These are phyloP conservation scores for Lobulomyces angularis DNA, from an alignment of 192 early-diverging fungal genomes.

Conservation along the genomic window DNA sequence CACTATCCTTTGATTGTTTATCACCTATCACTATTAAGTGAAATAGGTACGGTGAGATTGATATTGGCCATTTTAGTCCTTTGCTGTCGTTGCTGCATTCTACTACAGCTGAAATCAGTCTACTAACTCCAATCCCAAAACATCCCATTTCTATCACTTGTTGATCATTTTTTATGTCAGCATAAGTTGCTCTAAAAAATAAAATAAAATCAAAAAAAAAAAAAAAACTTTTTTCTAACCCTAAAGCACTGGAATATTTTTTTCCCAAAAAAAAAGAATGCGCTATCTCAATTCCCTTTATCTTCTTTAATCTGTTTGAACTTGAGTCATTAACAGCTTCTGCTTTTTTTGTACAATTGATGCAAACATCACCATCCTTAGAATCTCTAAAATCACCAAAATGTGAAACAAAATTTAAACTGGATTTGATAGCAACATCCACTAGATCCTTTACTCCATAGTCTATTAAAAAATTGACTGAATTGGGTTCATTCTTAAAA, in stretches of 20 bases:
- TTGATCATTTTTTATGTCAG: conserved; percentile 51
- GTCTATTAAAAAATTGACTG: too few relatives aligned
- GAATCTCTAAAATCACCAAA: conserved; percentile 33
- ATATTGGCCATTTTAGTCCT: conserved; percentile 68
- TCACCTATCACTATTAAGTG: conserved; percentile 50
- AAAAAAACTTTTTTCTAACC: conserved; percentile 27
- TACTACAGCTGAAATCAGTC: conserved; percentile 67
- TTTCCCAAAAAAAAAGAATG: conserved; percentile 86
- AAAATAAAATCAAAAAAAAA: too few relatives aligned
- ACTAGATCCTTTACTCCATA: too few relatives aligned
- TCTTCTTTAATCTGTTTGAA: conserved; percentile 3
- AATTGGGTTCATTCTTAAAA: too few relatives aligned
- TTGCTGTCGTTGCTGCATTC: conserved; percentile 50
- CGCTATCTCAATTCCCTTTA: conserved; percentile 66
- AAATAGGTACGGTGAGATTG: conserved; percentile 64
- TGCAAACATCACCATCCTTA: conserved; percentile 33
- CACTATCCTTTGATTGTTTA: conserved; percentile 11
- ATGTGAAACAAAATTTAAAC: too few relatives aligned
- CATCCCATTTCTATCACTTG: conserved; percentile 56
- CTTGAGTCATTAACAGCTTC: neutral
- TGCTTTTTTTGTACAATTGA: conserved; percentile 19
- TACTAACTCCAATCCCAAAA: conserved; percentile 75
- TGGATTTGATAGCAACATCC: too few relatives aligned
- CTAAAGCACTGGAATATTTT: conserved; percentile 65
- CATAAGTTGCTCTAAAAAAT: too few relatives aligned